Base-by-base conservation (phyloP, 2,329 filamentous ascomycete genomes). In the Aspergillus floridensis region DNA sequence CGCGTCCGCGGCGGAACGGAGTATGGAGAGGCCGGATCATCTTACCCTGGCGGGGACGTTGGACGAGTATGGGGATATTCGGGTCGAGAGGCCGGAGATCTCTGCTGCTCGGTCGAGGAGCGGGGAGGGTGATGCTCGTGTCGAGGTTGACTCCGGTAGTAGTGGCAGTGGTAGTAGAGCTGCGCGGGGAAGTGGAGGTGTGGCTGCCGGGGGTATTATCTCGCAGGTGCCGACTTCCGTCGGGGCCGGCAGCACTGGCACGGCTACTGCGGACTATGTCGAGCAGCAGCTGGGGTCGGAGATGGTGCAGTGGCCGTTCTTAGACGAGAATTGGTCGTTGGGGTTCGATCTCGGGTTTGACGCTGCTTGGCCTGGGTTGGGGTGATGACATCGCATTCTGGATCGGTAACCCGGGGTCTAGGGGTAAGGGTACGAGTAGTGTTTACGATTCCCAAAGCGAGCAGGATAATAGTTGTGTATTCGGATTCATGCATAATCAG, bases 51-150 rank as follows among this genome's bases (percentile, higher is more conserved):
- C 67, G 5, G 72, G 73, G 0, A 72, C 66, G 2, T 53, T 75
- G n/a, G 73, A 75, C 53, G 73, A 75, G 58, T 75, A 75, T 48
- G 73, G 73, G 2, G 73, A 75, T 46, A 75, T 75, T 31, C 70
- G 73, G 7, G 60, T 59, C 4, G 69, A 65, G 4, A 67, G 68
- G n/a, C 72, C 71, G 0, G 67, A 71, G 1, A 48, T 51, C 5
- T 56, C 66, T 5, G 21, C 56, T 14, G 38, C 57, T 4, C 10
- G 53, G 8, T 56, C 46, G 4, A 51, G 35, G 21, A 53, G 53
- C n/a, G 50, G 47, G 8, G 8, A 5, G 44, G 32, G 44, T 16
- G 26, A 29, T 29, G 26, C 26, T 29, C 26, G 26, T 2, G 26
- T 8, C 8, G 26, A 29, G 26, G 26, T 29, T 29, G 26, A 29